These are phyloP conservation scores for Orbilia blumenaviensis DNA, from an alignment of 2,329 filamentous ascomycete genomes.

Conservation along the genomic window DNA sequence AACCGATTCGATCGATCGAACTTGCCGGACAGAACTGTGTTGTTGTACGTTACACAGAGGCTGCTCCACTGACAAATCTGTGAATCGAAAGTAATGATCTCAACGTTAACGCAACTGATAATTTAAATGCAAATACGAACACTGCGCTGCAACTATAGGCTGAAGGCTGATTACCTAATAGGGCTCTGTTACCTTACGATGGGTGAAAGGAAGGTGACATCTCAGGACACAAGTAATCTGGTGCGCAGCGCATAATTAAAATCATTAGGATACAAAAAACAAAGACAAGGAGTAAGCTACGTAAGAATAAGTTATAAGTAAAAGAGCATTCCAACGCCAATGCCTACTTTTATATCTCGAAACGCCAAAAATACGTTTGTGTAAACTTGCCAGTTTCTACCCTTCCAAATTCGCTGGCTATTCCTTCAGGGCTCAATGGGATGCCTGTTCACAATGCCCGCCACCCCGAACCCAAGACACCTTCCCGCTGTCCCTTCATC, in stretches of 20 bases:
- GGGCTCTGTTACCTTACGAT: too few relatives aligned
- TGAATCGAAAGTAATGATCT: not conserved
- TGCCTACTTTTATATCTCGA: conserved; percentile 3
- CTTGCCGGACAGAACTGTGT: not conserved
- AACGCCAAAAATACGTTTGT: conserved; percentile 28
- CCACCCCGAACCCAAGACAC: not conserved
- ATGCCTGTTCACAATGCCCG: not conserved
- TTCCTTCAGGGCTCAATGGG: not conserved
- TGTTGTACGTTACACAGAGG: conserved; percentile 33
- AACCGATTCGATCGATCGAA: conserved; percentile 9
- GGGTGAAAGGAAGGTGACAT: not conserved
- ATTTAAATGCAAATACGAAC: conserved; percentile 18
- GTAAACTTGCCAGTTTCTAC: not conserved
- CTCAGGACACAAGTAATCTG: not conserved
- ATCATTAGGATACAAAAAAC: not conserved
- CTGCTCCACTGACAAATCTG: not conserved
- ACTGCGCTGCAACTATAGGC: too few relatives aligned
- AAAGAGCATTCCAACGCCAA: conserved; percentile 34
- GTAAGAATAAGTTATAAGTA: not conserved
- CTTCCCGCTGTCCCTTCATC: not conserved
- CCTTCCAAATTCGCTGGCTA: conserved; percentile 7
- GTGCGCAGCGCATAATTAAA: not conserved
- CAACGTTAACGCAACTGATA: not conserved
- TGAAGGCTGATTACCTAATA: too few relatives aligned
- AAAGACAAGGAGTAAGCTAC: not conserved